A percentile compares a stretch with the other conserved stretches of the same genome.
Conservation (phyloP, 139 green algal species). For the Protoeuglena noctilucae region DNA sequence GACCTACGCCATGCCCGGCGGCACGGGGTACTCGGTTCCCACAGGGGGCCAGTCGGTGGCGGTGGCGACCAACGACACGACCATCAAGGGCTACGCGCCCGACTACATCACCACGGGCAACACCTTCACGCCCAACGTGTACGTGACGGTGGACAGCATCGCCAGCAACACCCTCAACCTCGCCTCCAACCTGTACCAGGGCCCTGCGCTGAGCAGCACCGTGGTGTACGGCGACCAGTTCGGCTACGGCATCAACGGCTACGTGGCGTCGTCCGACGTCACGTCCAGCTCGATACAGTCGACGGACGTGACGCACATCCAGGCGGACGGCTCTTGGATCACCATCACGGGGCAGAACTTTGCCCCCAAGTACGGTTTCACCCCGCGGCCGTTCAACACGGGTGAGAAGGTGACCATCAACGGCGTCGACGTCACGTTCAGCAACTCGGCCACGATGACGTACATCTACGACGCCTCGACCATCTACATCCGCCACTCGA, state of each 20-base stretch:
- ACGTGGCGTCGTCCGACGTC: too few relatives aligned
- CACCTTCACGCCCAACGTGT: slow-evolving; percentile 1
- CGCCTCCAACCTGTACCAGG: slow-evolving; percentile 1
- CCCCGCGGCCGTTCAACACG: too few relatives aligned
- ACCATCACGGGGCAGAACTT: slow-evolving; percentile 8
- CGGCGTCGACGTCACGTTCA: background rate
- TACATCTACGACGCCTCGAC: slow-evolving; percentile 1
- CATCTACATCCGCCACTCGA: background rate
- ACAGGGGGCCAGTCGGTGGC: too few relatives aligned
- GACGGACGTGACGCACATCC: background rate
- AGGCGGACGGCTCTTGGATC: background rate
- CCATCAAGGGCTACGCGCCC: background rate
- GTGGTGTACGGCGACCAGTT: too few relatives aligned
- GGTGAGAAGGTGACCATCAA: too few relatives aligned
- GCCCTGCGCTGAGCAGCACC: background rate
- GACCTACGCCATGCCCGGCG: too few relatives aligned
- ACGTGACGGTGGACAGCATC: background rate
- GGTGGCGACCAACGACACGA: slow-evolving; percentile 1
- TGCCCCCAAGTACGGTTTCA: background rate
- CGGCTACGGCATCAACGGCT: too few relatives aligned
- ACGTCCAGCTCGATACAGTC: background rate
- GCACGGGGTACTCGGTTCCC: too few relatives aligned
- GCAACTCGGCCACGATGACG: background rate
- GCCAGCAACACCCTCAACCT: slow-evolving; percentile 1
- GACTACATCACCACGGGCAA: slow-evolving; percentile 3